Base-by-base conservation (phyloP, 805 yeast genomes). In the Scheffersomyces stipitis region DNA sequence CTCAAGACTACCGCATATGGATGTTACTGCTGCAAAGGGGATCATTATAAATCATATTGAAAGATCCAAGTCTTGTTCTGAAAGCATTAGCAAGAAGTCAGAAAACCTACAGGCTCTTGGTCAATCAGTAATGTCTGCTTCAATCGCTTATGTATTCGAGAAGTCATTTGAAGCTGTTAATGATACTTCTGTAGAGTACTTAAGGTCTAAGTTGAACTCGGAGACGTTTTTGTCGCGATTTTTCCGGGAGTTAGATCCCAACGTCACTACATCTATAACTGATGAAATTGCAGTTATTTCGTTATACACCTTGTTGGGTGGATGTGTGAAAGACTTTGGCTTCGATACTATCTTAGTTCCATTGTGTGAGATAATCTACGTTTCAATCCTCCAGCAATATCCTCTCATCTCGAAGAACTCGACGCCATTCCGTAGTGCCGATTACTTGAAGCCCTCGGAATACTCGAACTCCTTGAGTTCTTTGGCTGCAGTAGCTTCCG, bases 301-400 rank as follows among this genome's bases (percentile, higher is more conserved):
- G 3, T 62, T 84, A 31, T 73, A 73, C 46, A 75, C 80, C 26
- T 52, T 83, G 17, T 53, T 85, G 15, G 95, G 93, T 2, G 81
- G 83, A 7, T 75, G 87, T 42, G 73, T 83, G 26, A 81, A 79
- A 43, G 95, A 86, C 58, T 86, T 81, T 63, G 95, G 95, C 1
- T 86, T 86, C 54, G 89, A 87, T 50, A 54, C 72, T 3, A 70
- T 81, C n/a, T 62, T 84, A 39, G 71, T 71, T 40, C 81, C 85
- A 3, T 57, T 87, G 18, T 75, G 86, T 43, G 91, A 84, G 46
- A 71, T 85, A 2, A 76, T 83, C 48, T 83, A 81, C 52, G 80
- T 75, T 36, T 61, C 76, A 18, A 68, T 85, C 4, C 53, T 80
- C 27, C 69, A 69, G 29, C 88, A 82, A 43, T 84, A 81, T 51